Conservation (phyloP, 23 red algal genomes). For the Chondrus crispus region DNA sequence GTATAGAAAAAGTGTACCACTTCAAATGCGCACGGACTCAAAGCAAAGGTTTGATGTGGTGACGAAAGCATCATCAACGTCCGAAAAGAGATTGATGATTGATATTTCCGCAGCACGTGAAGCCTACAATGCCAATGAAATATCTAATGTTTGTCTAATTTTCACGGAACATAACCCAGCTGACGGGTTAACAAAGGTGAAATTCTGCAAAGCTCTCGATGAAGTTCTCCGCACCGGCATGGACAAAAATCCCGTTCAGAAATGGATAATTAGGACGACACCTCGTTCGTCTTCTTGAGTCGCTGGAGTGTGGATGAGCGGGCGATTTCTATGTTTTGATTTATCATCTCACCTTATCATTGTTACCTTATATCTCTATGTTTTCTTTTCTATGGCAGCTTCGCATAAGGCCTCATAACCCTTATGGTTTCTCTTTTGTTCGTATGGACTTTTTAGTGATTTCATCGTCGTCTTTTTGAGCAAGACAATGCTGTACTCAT, state of each 20-base stretch:
- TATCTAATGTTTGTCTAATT: neutral
- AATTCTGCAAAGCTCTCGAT: neutral
- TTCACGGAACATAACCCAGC: neutral
- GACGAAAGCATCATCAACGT: neutral
- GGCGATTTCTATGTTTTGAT: too few species aligned
- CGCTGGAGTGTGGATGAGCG: too few species aligned
- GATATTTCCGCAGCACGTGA: slow-evolving; percentile 3
- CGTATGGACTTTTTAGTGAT: too few species aligned
- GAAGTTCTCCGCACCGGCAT: neutral
- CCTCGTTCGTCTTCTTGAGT: too few species aligned
- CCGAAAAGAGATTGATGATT: slow-evolving; percentile 14
- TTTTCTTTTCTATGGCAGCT: too few species aligned
- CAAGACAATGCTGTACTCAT: too few species aligned
- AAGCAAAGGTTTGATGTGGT: slow-evolving; percentile 17
- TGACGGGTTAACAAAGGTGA: neutral
- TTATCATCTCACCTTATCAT: too few species aligned
- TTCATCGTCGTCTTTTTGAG: too few species aligned
- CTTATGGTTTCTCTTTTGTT: too few species aligned
- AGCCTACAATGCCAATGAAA: neutral
- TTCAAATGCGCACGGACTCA: neutral
- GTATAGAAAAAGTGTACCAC: neutral
- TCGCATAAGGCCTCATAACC: too few species aligned
- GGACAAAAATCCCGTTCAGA: neutral
- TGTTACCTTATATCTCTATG: too few species aligned
- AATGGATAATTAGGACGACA: neutral